Percentiles rank a stretch among this genome's conserved stretches.
Conservation (phyloP, 1,139 yeast species). For the Geotrichum restrictum region DNA sequence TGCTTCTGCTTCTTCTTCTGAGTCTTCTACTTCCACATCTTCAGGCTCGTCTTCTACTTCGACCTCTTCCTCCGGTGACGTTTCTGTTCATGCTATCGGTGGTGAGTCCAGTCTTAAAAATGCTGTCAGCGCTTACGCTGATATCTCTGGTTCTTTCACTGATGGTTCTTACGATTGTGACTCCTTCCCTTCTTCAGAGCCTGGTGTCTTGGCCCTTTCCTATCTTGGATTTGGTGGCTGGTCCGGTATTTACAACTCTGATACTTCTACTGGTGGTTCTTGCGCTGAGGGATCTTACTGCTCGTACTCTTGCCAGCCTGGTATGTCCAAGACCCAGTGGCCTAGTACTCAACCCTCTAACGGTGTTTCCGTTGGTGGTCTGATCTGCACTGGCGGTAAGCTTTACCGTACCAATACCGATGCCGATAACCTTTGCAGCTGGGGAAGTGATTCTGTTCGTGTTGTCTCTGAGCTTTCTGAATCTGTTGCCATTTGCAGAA, state of each 20-base stretch:
- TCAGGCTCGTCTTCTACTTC: not conserved
- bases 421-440: conserved; percentile 66
- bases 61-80: not conserved
- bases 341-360: conserved; percentile 76
- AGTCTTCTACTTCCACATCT: conserved; percentile 16
- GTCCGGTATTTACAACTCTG: conserved; percentile 68
- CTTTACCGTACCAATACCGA: conserved; percentile 71
- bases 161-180: conserved; percentile 80
- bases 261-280: conserved; percentile 55
- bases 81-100: conserved; percentile 31
- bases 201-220: conserved; percentile 78
- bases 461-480: conserved; percentile 63
- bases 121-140: conserved; percentile 53
- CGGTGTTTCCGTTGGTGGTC: conserved; percentile 92
- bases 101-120: conserved; percentile 40
- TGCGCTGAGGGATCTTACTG: conserved; percentile 91
- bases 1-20: conserved; percentile 24
- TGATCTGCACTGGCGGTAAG: conserved; percentile 70
- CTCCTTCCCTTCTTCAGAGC: conserved; percentile 76
- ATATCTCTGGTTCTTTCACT: conserved; percentile 57
- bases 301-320: conserved; percentile 94
- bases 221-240: conserved; percentile 87
- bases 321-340: conserved; percentile 98
- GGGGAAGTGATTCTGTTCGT: conserved; percentile 69
- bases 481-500: conserved; percentile 85